phyloP scores from a whole-genome alignment of 106 monocot species.

The Iris macrosiphon region DNA sequence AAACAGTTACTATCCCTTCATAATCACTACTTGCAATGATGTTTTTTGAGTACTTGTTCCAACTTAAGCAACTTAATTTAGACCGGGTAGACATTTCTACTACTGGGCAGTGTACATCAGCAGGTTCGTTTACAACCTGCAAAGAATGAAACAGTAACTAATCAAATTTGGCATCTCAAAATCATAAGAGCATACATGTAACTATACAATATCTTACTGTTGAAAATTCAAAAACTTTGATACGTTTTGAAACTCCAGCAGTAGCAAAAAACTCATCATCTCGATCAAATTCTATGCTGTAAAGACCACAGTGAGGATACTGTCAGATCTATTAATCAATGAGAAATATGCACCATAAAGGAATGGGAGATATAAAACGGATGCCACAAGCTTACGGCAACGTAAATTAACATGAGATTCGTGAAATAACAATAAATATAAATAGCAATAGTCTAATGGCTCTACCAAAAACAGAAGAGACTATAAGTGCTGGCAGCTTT shows the following conservation, averaged over 20 bases:
- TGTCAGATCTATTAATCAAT: not conserved
- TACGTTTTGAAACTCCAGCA: slow-evolving; percentile 94
- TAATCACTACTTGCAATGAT: slow-evolving; percentile 96
- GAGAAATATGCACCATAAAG: too few species aligned
- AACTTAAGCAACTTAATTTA: slow-evolving; percentile 98
- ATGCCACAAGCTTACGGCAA: too few species aligned
- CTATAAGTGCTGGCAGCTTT: too few species aligned
- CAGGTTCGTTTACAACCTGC: slow-evolving; percentile 91
- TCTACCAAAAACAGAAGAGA: too few species aligned
- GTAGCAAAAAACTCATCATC: slow-evolving; percentile 99
- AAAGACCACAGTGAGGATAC: not conserved
- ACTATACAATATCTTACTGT: slow-evolving; percentile 39
- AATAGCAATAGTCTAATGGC: too few species aligned
- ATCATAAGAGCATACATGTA: not conserved
- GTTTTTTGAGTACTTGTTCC: slow-evolving; percentile 97
- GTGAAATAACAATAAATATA: too few species aligned
- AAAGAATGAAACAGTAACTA: slow-evolving; percentile 9
- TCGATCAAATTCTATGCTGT: slow-evolving; percentile 97
- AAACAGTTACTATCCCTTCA: slow-evolving; percentile 95
- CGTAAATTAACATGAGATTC: too few species aligned
- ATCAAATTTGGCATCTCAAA: slow-evolving; percentile 1
- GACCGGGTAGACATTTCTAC: slow-evolving; percentile 94
- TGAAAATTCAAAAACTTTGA: slow-evolving; percentile 97
- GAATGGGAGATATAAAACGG: too few species aligned
- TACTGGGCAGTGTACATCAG: slow-evolving; percentile 86